Evolutionary conservation across 441 rosid genomes (phyloP), one percentile per base, ranked within the genome.

Genomic region (Pelargonium fulgidum): DNA sequence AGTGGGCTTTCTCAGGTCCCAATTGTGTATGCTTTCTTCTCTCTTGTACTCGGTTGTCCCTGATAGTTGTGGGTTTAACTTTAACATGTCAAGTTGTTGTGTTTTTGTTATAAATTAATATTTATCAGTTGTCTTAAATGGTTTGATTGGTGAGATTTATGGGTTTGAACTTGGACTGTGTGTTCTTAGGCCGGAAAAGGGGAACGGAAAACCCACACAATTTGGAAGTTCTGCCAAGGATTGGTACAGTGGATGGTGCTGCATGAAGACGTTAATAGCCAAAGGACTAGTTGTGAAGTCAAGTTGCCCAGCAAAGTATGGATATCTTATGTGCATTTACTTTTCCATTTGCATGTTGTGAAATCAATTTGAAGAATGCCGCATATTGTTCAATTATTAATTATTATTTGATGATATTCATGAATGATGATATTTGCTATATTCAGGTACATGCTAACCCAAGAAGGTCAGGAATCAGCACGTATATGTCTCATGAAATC

Each of bases 271-370:
- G 24, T 81, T 91, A 83, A 82, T 91, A 77, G 76, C 79, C 1
- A 93, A 86, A 77, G 98, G 98, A 79, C 80, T 91, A 70, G 96
- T 89, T 63, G 91, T 85, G 74, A 93, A 87, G 81, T 89, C 94
- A 45, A 91, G 97, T 81, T 87, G 88, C 78, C 97, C 98, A n/a
- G 97, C 97, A 71, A 93, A 91, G 98, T 93, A 83, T 61, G 76
- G 75, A 42, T 62, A 62, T 74, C 14, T 26, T 66, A 67, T 45
- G 19, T 22, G 4, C 36, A 50, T 47, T 69, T 73, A 17, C 62
- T n/a, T 7, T 56, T 26, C 19, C 17, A 56, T 56, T 56, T 16
- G 22, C 20, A 54, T 54, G 61, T 54, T 14, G 16, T 54, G 17
- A 54, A 54, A 16, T 19, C 61, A 54, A 16, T 16, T n/a, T 14